Percentiles rank a stretch among this genome's conserved stretches.
phyloP scores from a whole-genome alignment of 495 filamentous ascomycete species.

The Neurospora sublineolata region DNA sequence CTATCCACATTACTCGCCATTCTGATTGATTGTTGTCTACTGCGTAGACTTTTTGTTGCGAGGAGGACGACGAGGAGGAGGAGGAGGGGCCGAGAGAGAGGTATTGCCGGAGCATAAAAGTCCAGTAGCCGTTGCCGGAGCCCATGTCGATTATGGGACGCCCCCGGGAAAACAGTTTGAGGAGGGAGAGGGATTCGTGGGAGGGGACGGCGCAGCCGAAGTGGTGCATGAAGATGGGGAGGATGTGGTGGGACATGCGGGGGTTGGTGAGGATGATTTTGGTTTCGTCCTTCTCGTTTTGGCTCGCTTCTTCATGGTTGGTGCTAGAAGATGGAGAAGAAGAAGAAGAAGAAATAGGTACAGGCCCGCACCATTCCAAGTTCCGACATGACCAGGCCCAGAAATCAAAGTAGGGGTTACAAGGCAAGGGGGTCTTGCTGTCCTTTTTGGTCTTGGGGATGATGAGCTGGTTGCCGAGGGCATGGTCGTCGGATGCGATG shows the following conservation, averaged over 20 bases:
- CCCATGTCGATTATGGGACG: constrained; percentile 30
- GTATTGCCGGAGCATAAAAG: constrained; percentile 41
- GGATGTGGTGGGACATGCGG: constrained; percentile 39
- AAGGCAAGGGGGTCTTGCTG: background rate
- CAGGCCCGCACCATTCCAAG: constrained; percentile 43
- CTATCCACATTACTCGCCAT: constrained; percentile 48
- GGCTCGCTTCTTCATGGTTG: background rate
- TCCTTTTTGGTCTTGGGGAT: constrained; percentile 3
- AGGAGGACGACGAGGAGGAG: background rate
- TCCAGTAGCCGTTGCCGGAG: constrained; percentile 58
- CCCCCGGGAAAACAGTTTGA: constrained; percentile 31
- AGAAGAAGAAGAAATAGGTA: constrained; percentile 2
- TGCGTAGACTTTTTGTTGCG: constrained; percentile 1
- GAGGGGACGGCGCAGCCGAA: constrained; percentile 51
- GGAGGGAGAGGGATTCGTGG: constrained; percentile 40
- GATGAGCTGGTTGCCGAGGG: constrained; percentile 2
- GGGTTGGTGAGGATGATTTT: constrained; percentile 8
- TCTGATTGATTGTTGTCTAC: constrained; percentile 44
- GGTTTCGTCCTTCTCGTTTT: background rate
- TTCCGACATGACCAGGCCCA: constrained; percentile 37
- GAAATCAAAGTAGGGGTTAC: constrained; percentile 48
- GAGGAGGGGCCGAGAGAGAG: constrained; percentile 18
- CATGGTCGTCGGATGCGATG: constrained; percentile 17
- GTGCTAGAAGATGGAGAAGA: background rate
- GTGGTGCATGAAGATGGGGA: constrained; percentile 57